Percentiles rank a stretch among this genome's conserved stretches.
These are phyloP conservation scores for Cytospora schulzeri DNA, from an alignment of 2,329 filamentous ascomycete species.

Conservation along the genomic window DNA sequence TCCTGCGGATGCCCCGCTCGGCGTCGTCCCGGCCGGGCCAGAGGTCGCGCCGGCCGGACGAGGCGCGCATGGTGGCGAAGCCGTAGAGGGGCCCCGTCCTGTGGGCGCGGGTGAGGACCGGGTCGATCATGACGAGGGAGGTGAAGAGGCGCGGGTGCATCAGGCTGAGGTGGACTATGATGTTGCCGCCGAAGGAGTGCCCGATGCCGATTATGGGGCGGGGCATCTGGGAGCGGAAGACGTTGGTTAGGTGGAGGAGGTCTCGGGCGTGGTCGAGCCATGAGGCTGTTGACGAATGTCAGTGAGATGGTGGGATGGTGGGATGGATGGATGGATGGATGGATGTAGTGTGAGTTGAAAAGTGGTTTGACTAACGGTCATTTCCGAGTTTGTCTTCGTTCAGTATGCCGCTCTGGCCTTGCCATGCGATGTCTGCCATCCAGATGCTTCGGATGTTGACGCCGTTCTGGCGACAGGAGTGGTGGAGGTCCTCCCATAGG, in stretches of 20 bases:
- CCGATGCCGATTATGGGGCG: conserved; percentile 82
- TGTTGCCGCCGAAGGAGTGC: conserved; percentile 83
- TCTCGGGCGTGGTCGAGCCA: conserved; percentile 89
- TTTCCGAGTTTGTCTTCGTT: conserved; percentile 80
- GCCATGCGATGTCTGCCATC: conserved; percentile 87
- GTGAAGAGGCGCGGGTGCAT: conserved; percentile 81
- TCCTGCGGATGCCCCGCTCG: conserved; percentile 64
- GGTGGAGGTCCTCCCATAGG: conserved; percentile 80
- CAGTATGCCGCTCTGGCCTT: conserved; percentile 76
- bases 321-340: conserved; percentile 1
- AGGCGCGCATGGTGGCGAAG: conserved; percentile 57
- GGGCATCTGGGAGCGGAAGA: conserved; percentile 76
- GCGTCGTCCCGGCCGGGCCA: conserved; percentile 81
- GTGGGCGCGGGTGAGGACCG: conserved; percentile 66
- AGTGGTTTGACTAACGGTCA: conserved; percentile 66
- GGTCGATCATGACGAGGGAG: conserved; percentile 78
- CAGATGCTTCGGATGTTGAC: conserved; percentile 80
- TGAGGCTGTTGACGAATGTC: conserved; percentile 54
- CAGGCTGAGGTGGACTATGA: conserved; percentile 71
- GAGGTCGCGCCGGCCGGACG: conserved; percentile 71
- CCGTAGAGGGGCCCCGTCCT: conserved; percentile 39
- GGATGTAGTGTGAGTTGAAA: neutral
- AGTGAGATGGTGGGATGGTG: too few relatives aligned
- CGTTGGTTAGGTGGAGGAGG: conserved; percentile 81
- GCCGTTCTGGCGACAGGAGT: conserved; percentile 56